Evolutionary conservation across 225 moss, liverwort and hornwort genomes (phyloP), one percentile per base, ranked within the genome.

Genomic region (Climacium dendroides): DNA sequence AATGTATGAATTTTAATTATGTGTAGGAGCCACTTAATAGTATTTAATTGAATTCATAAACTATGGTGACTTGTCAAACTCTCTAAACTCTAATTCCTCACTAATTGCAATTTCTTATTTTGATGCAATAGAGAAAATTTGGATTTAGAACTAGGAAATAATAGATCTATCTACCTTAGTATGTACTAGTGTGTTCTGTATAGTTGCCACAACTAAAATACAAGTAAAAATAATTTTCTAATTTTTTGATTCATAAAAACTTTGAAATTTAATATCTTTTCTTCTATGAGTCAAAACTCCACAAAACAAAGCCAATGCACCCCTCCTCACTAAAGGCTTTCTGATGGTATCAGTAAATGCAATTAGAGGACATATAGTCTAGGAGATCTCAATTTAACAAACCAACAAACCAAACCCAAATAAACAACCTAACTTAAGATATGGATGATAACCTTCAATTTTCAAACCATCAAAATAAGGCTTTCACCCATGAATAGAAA

Each of bases 1-100:
- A n/a, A 66, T 66, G 20, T 35, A 18, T 65, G 66, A 19, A 12
- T 20, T 65, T n/a, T 66, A 6, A 45, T 45, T 11, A n/a, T n/a
- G 2, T n/a, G 20, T 11, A 11, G 5, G 17, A 66, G 10, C 11
- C 0, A 0, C 19, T 1, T n/a, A 2, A 4, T 39, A 24, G 4
- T 39, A 3, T 39, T 37, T 13, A n/a, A 24, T 14, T 39, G 13
- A 37, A 11, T 37, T 13, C 7, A 65, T 7, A 39, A 41, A 70
- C 9, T 15, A 25, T 26, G 2, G 25, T 41, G 5, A 41, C 3
- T 14, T 41, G 2, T 70, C 5, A 1, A 41, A 15, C 8, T 3
- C 5, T 25, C 15, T 70, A 8, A 26, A 8, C 8, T 23, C 11
- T 23, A 41, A 25, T 41, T 25, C 41, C 1, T 43, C 4, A 26